Evolutionary conservation across 129 eudicot genomes (phyloP).

Genomic region (Flaveria brownii): DNA sequence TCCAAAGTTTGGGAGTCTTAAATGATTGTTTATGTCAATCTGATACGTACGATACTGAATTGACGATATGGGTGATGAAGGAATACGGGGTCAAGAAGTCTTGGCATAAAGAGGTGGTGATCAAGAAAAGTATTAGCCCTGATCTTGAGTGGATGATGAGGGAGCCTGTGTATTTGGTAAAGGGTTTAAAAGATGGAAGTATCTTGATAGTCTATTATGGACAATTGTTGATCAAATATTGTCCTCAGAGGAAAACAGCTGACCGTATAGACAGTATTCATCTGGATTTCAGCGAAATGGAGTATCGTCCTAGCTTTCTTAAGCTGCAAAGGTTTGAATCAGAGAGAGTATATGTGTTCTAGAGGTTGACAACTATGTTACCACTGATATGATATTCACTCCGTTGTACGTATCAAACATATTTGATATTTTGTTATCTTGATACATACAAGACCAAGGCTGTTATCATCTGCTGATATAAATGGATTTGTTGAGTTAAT

Average conservation of each 20-base stretch:
- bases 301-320: conserved; percentile 37
- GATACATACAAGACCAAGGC: no score
- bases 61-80: conserved; percentile 56
- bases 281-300: conserved; percentile 6
- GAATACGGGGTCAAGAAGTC: conserved; percentile 47
- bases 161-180: conserved; percentile 15
- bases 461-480: no score
- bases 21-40: conserved; percentile 45
- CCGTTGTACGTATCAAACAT: neutral
- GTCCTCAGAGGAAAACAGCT: conserved; percentile 11
- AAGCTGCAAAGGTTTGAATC: conserved; percentile 18
- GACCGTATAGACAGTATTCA: neutral
- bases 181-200: conserved; percentile 33
- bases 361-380: neutral
- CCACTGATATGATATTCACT: neutral
- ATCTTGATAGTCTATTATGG: conserved; percentile 14
- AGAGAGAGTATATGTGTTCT: conserved; percentile 21
- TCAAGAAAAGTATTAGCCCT: conserved; percentile 23
- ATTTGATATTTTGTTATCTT: neutral
- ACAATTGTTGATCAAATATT: conserved; percentile 10
- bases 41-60: conserved; percentile 25
- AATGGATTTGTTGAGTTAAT: no score
- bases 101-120: conserved; percentile 51
- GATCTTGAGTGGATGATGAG: conserved; percentile 17
- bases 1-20: conserved; percentile 26